phyloP scores from a whole-genome alignment of 257 asterid genomes.

The Rubia yunnanensis region DNA sequence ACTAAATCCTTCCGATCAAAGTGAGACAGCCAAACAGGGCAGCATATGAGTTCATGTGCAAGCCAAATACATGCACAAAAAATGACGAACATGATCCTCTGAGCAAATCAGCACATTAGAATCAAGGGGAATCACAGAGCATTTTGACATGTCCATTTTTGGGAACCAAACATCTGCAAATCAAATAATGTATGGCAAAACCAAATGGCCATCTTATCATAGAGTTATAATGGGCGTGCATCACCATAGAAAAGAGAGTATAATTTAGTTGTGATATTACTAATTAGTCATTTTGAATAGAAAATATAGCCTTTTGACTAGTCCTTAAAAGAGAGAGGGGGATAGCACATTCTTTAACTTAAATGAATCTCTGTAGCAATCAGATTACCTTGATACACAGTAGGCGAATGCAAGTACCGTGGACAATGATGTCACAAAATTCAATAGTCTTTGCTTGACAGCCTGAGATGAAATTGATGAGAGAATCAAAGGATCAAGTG shows the following conservation, averaged over 20 bases:
- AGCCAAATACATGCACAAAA: not conserved
- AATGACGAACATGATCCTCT: not conserved
- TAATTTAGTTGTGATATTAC: no score
- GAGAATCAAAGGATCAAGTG: constrained; percentile 24
- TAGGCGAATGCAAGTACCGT: constrained; percentile 27
- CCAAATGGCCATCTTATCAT: not conserved
- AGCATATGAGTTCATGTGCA: no score
- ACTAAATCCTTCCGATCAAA: not conserved
- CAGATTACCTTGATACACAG: constrained; percentile 25
- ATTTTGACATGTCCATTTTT: not conserved
- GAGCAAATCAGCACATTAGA: not conserved
- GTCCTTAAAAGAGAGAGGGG: not conserved
- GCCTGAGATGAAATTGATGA: constrained; percentile 20
- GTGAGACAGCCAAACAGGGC: not conserved
- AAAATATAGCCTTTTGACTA: no score
- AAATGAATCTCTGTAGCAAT: not conserved
- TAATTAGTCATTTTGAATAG: not conserved
- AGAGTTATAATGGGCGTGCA: not conserved
- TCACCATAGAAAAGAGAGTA: not conserved
- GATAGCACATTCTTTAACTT: no score
- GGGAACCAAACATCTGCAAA: not conserved
- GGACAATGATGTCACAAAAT: constrained; percentile 22
- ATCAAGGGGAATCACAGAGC: not conserved
- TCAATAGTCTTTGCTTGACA: constrained; percentile 26
- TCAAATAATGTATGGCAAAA: not conserved